Evolutionary conservation across 257 asterid genomes (phyloP).

Genomic region (Solanum tacnaense): DNA sequence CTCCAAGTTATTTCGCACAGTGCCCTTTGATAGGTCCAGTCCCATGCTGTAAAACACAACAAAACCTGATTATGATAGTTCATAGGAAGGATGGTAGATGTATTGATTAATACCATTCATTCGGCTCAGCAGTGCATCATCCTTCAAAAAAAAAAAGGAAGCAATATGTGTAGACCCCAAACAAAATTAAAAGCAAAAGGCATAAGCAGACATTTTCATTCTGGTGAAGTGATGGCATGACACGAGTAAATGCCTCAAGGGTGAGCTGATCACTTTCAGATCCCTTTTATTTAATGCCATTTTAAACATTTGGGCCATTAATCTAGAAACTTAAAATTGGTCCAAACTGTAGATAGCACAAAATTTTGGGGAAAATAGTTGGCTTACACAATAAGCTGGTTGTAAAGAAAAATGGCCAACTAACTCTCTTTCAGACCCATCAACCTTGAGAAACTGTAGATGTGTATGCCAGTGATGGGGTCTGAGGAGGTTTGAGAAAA

Average conservation of each 20-base stretch:
- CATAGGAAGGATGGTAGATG: not conserved
- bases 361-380: not conserved
- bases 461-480: not conserved
- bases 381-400: not conserved
- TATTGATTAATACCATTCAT: not conserved
- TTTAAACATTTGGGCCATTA: not conserved
- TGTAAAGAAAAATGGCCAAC: not conserved
- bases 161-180: not conserved
- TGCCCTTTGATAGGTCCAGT: slow-evolving; percentile 76
- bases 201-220: not conserved
- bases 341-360: not conserved
- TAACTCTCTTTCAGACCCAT: not conserved
- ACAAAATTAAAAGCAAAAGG: not conserved
- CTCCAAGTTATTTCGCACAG: slow-evolving; percentile 72
- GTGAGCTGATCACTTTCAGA: not conserved
- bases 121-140: not conserved
- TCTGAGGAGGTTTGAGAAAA: not conserved
- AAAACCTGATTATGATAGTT: slow-evolving; percentile 2
- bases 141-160: not conserved
- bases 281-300: not conserved
- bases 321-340: not conserved
- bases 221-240: not conserved
- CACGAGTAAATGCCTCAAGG: not conserved
- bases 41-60: slow-evolving; percentile 60
- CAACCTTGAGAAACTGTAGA: not conserved